Evolutionary conservation across 768 basidiomycete species (phyloP).

Genomic region (Candolleomyces eurysporus): DNA sequence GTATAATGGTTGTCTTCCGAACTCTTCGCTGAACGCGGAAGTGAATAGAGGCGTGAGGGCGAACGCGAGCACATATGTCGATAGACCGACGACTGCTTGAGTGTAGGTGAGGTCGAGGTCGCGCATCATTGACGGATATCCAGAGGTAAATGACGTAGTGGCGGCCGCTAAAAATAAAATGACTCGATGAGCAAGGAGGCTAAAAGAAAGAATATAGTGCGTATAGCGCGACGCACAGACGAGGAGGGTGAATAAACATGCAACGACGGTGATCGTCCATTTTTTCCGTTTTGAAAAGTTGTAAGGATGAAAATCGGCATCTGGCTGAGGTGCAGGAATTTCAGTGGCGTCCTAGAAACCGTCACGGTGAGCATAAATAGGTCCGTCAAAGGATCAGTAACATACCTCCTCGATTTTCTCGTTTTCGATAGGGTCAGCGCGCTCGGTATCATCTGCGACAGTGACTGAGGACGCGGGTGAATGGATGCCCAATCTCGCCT

Average conservation of each 20-base stretch:
- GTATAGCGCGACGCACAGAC: constrained; percentile 37
- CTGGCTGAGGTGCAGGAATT: neutral
- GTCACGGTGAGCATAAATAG: neutral
- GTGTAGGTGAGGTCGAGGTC: constrained; percentile 45
- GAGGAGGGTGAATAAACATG: constrained; percentile 46
- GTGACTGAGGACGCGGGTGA: too few species aligned
- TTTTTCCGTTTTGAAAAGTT: constrained; percentile 21
- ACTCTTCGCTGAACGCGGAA: constrained; percentile 71
- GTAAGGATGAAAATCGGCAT: neutral
- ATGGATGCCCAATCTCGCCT: too few species aligned
- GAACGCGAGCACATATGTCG: constrained; percentile 60
- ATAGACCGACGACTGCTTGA: constrained; percentile 47
- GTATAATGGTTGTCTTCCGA: constrained; percentile 63
- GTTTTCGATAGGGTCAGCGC: too few species aligned
- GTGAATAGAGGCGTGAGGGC: constrained; percentile 62
- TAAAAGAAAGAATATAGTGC: constrained; percentile 13
- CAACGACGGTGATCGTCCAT: constrained; percentile 45
- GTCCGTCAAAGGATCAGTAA: neutral
- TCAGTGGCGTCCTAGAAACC: neutral
- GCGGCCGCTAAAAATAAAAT: constrained; percentile 41
- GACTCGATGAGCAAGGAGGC: neutral
- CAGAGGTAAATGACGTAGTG: constrained; percentile 53
- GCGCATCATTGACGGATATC: constrained; percentile 54
- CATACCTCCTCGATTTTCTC: too few species aligned
- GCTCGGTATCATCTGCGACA: too few species aligned